Evolutionary conservation across 1,139 yeast genomes (phyloP).

Genomic region (Magnusiomyces tetraspermus): DNA sequence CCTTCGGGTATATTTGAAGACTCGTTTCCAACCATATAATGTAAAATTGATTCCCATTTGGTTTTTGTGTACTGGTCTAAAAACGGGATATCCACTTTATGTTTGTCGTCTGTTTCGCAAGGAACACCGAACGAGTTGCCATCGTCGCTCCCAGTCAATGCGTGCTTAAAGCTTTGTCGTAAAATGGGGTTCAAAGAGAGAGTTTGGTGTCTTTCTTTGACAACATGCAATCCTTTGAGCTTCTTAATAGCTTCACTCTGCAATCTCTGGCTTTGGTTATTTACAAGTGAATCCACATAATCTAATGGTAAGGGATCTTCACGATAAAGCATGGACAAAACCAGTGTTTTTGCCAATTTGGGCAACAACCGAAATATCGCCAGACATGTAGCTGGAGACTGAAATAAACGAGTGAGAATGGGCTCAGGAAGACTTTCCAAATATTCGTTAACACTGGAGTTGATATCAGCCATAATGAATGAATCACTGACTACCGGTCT

Average conservation of each 20-base stretch:
- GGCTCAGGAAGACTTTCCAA: conserved; percentile 80
- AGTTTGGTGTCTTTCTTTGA: conserved; percentile 54
- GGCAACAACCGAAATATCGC: conserved; percentile 85
- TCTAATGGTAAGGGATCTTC: conserved; percentile 61
- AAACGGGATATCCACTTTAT: conserved; percentile 51
- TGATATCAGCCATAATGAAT: conserved; percentile 31
- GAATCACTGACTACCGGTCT: too few relatives aligned
- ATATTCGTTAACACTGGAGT: conserved; percentile 78
- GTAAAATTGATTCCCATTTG: conserved; percentile 92
- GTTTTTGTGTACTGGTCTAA: conserved; percentile 72
- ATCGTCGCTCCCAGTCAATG: conserved; percentile 64
- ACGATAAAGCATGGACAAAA: conserved; percentile 78
- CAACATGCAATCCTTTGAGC: conserved; percentile 63
- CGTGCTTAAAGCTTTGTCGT: conserved; percentile 64
- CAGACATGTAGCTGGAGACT: conserved; percentile 84
- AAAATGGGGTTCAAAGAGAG: conserved; percentile 61
- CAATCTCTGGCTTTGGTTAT: conserved; percentile 35
- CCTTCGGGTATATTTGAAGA: conserved; percentile 43
- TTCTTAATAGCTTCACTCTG: conserved; percentile 75
- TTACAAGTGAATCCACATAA: conserved; percentile 71
- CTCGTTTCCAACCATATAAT: conserved; percentile 92
- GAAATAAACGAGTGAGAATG: conserved; percentile 69
- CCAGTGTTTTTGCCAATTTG: conserved; percentile 76
- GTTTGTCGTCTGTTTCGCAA: conserved; percentile 41
- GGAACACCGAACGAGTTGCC: conserved; percentile 49